phyloP scores from a whole-genome alignment of 768 basidiomycete genomes.

The Asterophora parasitica region DNA sequence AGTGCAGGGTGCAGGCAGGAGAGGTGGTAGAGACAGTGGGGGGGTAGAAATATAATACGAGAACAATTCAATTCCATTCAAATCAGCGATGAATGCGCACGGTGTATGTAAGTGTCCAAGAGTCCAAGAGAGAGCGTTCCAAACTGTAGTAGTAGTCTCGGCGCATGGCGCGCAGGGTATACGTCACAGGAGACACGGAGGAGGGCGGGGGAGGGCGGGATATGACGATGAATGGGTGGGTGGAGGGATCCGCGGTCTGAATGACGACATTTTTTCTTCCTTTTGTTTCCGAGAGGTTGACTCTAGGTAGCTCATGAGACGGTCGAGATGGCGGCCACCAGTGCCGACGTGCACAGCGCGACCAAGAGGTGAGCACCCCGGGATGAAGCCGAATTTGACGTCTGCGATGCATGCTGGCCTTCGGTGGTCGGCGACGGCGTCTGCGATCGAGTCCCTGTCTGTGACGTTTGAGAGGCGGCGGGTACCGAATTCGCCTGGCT shows the following conservation, averaged over 20 bases:
- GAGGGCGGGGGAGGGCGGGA: too few relatives aligned
- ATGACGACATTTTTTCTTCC: neutral
- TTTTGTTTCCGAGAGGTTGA: too few relatives aligned
- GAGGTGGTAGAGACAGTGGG: too few relatives aligned
- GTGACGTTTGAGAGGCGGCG: neutral
- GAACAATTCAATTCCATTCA: neutral
- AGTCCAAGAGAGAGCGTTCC: too few relatives aligned
- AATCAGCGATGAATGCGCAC: too few relatives aligned
- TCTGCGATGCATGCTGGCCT: neutral
- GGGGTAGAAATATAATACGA: too few relatives aligned
- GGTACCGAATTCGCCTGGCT: constrained; percentile 3
- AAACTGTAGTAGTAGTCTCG: too few relatives aligned
- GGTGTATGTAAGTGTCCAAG: too few relatives aligned
- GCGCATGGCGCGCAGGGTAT: neutral
- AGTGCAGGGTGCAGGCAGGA: too few relatives aligned
- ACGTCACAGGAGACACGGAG: too few relatives aligned
- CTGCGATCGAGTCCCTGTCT: neutral
- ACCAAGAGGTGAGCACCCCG: neutral
- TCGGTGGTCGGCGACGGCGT: neutral
- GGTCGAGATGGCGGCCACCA: constrained; percentile 1
- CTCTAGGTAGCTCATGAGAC: constrained; percentile 1
- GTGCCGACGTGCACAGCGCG: constrained; percentile 4
- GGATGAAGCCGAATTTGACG: constrained; percentile 8
- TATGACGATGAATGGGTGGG: too few relatives aligned
- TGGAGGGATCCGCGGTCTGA: neutral